A percentile compares a stretch with the other conserved stretches of the same genome.
phyloP scores from a whole-genome alignment of 495 filamentous ascomycete genomes.

The Aspergillus funiculosus region DNA sequence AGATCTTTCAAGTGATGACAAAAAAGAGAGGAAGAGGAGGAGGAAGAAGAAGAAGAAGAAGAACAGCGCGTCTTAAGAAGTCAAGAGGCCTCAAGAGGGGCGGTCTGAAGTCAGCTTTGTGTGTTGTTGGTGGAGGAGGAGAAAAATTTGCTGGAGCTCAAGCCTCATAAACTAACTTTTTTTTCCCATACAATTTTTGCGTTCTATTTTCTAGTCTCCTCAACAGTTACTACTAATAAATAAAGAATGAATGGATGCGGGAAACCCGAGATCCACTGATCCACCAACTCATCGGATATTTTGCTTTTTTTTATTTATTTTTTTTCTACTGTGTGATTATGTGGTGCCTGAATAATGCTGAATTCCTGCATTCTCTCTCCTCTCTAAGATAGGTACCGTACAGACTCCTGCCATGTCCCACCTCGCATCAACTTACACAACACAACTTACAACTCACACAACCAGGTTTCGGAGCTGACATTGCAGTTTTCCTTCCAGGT shows the following conservation, averaged over 20 bases:
- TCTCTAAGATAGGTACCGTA: too few species aligned
- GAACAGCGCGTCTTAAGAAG: constrained; percentile 15
- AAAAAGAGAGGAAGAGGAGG: constrained; percentile 7
- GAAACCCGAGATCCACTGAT: constrained; percentile 13
- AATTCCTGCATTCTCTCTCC: too few species aligned
- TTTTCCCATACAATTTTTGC: too few species aligned
- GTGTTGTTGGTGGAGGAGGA: constrained; percentile 1
- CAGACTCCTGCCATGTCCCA: too few species aligned
- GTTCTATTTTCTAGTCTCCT: too few species aligned
- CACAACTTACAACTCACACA: too few species aligned
- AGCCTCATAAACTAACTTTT: constrained; percentile 2
- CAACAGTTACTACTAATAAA: too few species aligned
- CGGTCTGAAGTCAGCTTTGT: constrained; percentile 14
- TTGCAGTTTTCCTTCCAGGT: too few species aligned
- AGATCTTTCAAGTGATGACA: constrained; percentile 1
- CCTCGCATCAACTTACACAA: too few species aligned
- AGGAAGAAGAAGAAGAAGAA: background rate
- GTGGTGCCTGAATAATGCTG: constrained; percentile 3
- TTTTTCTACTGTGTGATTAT: background rate
- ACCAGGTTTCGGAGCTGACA: too few species aligned
- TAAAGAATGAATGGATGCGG: constrained; percentile 1
- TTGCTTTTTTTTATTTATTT: constrained; percentile 4
- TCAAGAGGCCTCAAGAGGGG: constrained; percentile 2
- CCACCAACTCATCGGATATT: constrained; percentile 17
- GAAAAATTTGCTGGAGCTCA: constrained; percentile 11